Evolutionary conservation across 140 eudicot genomes (phyloP), one percentile per base, ranked within the genome.

Genomic region (Stevia rebaudiana): DNA sequence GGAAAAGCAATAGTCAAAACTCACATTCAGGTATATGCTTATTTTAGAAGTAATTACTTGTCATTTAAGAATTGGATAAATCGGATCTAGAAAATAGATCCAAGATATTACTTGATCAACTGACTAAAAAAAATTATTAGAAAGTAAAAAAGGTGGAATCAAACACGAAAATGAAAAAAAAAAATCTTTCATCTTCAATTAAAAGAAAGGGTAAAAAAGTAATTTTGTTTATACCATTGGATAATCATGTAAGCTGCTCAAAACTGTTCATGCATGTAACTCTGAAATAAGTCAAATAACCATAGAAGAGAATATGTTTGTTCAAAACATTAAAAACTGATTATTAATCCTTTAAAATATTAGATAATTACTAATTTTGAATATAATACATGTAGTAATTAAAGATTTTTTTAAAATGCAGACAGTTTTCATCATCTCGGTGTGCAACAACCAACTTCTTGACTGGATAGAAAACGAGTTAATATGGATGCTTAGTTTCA

Each of bases 391-490:
- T 47, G 15, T 70, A 60, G 48, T 47, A 21, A 56, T 7, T 7
- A 53, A 24, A 36, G 11, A 6, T 6, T 3, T 21, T 24, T 35
- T 16, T 61, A 49, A n/a, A n/a, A n/a, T 77, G 70, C 86, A 83
- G 95, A 83, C 95, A 3, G 67, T 77, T 15, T 90, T 90, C 67
- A 84, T 87, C 46, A 87, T 90, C 33, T 82, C 84, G n/a, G 95
- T 90, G 16, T 90, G 97, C 86, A 90, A 87, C 72, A 90, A 90
- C 68, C 97, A 90, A 72, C 97, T 90, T 40, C 88, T 90, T 31
- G 78, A 84, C 50, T 87, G 87, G 90, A 59, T 90, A 19, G 97
- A 90, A 72, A 90, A 84, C 22, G 84, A 90, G 78, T 68, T 90
- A 30, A 76, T 90, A 55, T 68, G 95, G 94, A 77, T 86, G 70